Conservation (phyloP, 2,329 filamentous ascomycete species). For the Paecilomyces dactylethromorphus region DNA sequence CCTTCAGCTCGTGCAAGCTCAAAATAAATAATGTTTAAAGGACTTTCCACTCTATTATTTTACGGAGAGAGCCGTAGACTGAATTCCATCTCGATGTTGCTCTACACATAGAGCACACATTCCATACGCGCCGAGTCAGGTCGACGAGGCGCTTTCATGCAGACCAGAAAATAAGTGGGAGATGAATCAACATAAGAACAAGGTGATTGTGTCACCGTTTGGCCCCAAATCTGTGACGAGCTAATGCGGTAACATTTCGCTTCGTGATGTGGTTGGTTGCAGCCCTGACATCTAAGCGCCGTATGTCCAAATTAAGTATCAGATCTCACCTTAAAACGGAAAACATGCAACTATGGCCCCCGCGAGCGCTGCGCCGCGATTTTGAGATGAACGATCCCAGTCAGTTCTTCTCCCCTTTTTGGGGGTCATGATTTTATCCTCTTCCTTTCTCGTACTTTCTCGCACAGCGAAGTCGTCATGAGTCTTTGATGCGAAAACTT, state of each 20-base stretch:
- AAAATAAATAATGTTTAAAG: too few species aligned
- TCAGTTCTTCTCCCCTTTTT: not conserved
- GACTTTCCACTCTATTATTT: too few species aligned
- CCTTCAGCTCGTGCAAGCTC: too few species aligned
- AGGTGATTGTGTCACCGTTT: not conserved
- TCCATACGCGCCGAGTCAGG: not conserved
- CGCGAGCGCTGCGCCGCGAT: not conserved
- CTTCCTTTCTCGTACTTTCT: not conserved
- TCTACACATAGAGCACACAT: not conserved
- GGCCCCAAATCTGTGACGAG: not conserved
- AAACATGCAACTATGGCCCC: not conserved
- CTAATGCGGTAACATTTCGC: not conserved
- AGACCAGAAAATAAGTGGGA: not conserved
- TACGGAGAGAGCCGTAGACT: too few species aligned
- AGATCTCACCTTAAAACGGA: not conserved
- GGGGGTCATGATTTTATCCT: not conserved
- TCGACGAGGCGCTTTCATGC: not conserved
- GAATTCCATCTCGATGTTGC: not conserved
- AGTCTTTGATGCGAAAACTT: not conserved
- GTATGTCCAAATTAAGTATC: not conserved
- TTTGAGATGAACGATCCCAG: not conserved
- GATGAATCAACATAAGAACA: not conserved
- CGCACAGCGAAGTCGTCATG: not conserved
- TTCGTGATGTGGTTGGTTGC: not conserved
- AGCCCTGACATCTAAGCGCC: not conserved